Percentiles rank a stretch among this genome's conserved stretches.
phyloP scores from a whole-genome alignment of 129 eudicot species.

The Tagetes erecta region DNA sequence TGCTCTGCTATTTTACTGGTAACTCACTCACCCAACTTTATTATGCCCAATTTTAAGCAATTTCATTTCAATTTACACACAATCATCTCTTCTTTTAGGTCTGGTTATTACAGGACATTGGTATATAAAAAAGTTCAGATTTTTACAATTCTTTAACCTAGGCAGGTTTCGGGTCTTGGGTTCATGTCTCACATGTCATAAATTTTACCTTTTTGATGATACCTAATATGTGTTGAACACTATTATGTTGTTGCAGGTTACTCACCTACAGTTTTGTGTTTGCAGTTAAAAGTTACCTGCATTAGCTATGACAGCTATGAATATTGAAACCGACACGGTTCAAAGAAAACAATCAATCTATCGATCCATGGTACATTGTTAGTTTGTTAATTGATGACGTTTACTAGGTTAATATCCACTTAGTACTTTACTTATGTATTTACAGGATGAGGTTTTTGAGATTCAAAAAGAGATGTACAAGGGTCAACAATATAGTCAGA shows the following conservation, averaged over 20 bases:
- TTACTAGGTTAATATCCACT: neutral
- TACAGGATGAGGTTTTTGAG: constrained; percentile 69
- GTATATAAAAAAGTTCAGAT: neutral
- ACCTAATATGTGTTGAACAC: neutral
- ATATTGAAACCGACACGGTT: constrained; percentile 46
- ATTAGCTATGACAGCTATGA: constrained; percentile 68
- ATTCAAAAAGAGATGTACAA: constrained; percentile 79
- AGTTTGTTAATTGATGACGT: neutral
- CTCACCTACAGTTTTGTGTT: neutral
- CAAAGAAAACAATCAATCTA: constrained; percentile 64
- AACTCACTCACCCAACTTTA: too few relatives aligned
- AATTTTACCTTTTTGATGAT: neutral
- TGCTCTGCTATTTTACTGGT: too few relatives aligned
- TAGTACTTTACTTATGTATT: neutral
- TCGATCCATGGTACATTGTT: constrained; percentile 45
- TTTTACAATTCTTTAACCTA: neutral
- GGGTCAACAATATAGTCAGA: constrained; percentile 95
- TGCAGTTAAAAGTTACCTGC: constrained; percentile 28
- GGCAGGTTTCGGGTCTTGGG: too few relatives aligned
- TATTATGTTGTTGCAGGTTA: neutral
- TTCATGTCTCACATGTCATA: too few relatives aligned
- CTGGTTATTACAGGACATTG: neutral
- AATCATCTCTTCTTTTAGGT: neutral
- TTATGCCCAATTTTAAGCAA: neutral
- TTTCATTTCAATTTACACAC: neutral